Conservation (phyloP, 2,329 filamentous ascomycete species). For the Gremmenia infestans region DNA sequence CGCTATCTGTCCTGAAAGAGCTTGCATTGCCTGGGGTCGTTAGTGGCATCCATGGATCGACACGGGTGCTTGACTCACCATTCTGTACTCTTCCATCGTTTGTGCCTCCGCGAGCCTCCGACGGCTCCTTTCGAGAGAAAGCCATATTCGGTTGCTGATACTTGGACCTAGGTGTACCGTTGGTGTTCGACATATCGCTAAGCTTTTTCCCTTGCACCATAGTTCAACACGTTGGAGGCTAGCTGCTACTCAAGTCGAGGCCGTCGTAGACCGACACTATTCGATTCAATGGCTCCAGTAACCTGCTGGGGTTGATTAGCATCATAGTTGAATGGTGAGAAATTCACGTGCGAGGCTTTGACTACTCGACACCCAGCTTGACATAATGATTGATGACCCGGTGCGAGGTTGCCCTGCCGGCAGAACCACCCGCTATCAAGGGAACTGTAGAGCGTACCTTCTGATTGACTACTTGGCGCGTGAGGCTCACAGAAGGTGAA, state of each 20-base stretch:
- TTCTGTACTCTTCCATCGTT: constrained; percentile 47
- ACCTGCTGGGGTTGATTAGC: constrained; percentile 9
- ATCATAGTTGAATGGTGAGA: not conserved
- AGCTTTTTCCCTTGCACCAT: constrained; percentile 53
- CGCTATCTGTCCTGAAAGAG: constrained; percentile 78
- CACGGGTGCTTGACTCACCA: constrained; percentile 40
- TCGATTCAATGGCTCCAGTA: constrained; percentile 4
- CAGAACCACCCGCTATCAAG: not conserved
- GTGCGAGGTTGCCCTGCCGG: not conserved
- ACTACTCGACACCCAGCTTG: not conserved
- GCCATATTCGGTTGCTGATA: constrained; percentile 47
- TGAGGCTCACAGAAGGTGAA: constrained; percentile 7
- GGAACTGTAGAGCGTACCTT: constrained; percentile 9
- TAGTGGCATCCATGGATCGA: constrained; percentile 7
- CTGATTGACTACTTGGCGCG: constrained; percentile 14
- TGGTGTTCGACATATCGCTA: constrained; percentile 38
- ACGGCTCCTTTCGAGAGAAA: constrained; percentile 57
- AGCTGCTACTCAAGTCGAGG: constrained; percentile 1
- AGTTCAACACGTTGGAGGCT: constrained; percentile 36
- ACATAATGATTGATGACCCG: not conserved
- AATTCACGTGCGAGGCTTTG: not conserved
- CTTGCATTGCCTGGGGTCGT: constrained; percentile 53
- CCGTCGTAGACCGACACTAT: constrained; percentile 1
- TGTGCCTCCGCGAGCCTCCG: constrained; percentile 43
- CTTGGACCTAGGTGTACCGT: constrained; percentile 43